These are phyloP conservation scores for Jatropha curcas DNA, from an alignment of 345 rosid genomes.

Conservation along the genomic window DNA sequence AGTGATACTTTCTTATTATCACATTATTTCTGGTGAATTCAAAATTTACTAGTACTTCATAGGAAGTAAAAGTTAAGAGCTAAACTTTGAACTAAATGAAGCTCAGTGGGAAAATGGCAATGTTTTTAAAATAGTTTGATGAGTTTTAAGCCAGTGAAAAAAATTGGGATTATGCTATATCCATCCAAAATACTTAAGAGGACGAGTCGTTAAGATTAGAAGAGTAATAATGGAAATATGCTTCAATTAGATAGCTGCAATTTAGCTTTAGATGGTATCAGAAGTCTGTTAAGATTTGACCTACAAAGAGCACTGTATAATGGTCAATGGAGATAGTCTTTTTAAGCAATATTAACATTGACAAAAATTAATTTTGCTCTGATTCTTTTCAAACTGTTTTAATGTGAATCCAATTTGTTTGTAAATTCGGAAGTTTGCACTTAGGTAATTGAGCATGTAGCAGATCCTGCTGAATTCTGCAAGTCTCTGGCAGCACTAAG, in stretches of 20 bases:
- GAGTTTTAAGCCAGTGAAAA: neutral
- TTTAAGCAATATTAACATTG: neutral
- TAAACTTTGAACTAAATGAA: neutral
- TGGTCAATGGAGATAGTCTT: too few species aligned
- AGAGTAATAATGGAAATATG: too few species aligned
- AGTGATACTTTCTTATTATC: too few species aligned
- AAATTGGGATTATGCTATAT: too few species aligned
- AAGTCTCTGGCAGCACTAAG: conserved; percentile 75
- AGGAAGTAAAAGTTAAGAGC: neutral
- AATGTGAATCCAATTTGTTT: neutral
- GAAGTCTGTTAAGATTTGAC: neutral
- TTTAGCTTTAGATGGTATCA: neutral
- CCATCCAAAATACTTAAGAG: neutral
- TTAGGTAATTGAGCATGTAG: conserved; percentile 93
- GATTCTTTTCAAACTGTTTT: neutral
- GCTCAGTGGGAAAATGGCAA: neutral
- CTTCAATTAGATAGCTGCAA: too few species aligned
- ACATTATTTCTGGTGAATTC: neutral
- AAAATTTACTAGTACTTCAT: too few species aligned
- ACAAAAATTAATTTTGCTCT: neutral
- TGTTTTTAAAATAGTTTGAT: neutral
- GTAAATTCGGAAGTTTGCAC: conserved; percentile 3
- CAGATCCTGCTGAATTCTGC: conserved; percentile 89
- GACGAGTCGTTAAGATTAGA: too few species aligned
- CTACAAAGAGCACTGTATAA: neutral